Conservation (phyloP, 495 filamentous ascomycete species). For the Xylaria scruposa region DNA sequence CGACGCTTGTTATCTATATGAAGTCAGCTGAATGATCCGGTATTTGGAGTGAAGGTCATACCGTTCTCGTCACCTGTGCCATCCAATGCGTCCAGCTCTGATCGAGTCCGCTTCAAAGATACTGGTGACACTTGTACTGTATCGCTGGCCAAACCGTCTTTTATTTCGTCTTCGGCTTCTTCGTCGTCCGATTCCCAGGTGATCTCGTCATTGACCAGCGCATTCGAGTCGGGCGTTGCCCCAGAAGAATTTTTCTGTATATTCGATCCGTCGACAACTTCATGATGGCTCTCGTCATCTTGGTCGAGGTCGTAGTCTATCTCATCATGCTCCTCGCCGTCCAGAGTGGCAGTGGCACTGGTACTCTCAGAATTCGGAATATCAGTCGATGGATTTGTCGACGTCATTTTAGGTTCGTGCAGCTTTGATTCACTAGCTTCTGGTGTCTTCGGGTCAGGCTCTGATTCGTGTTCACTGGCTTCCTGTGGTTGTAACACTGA, state of each 20-base stretch:
- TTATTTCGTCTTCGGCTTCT: constrained; percentile 37
- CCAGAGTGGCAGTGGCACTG: constrained; percentile 50
- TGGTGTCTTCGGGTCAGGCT: constrained; percentile 19
- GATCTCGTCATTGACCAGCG: constrained; percentile 47
- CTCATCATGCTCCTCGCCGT: constrained; percentile 51
- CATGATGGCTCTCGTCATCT: constrained; percentile 32
- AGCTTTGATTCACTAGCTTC: constrained; percentile 24
- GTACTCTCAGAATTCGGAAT: constrained; percentile 39
- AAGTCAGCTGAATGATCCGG: constrained; percentile 36
- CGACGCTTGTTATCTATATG: constrained; percentile 56
- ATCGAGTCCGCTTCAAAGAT: constrained; percentile 35
- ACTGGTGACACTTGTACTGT: constrained; percentile 44
- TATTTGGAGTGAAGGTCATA: constrained; percentile 37
- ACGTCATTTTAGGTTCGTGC: constrained; percentile 25
- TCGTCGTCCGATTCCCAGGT: constrained; percentile 53
- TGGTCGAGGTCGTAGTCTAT: constrained; percentile 54
- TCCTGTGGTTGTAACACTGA: constrained; percentile 15
- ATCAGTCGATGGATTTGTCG: constrained; percentile 26
- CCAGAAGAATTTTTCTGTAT: background rate
- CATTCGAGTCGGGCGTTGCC: constrained; percentile 19
- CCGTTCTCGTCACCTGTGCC: constrained; percentile 45
- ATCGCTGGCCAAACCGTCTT: constrained; percentile 28
- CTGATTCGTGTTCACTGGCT: constrained; percentile 13
- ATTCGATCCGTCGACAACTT: constrained; percentile 23
- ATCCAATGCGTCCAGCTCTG: constrained; percentile 34